Conservation (phyloP, 768 basidiomycete genomes). For the Hericium erinaceus region DNA sequence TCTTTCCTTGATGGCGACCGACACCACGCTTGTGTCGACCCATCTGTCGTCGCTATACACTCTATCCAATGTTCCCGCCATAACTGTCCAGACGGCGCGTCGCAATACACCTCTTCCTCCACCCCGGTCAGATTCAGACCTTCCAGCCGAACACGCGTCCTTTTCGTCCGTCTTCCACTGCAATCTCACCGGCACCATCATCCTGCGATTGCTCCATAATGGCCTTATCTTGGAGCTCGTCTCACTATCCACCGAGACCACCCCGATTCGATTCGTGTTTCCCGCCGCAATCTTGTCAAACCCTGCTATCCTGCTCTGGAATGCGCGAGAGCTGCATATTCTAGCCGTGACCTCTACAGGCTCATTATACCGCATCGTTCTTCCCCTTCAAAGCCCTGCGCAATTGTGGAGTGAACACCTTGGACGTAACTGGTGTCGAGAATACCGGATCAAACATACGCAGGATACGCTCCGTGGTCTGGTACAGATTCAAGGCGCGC, state of each 20-base stretch:
- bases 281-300: conserved; percentile 56
- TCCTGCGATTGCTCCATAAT: conserved; percentile 66
- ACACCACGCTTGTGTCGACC: conserved; percentile 24
- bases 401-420: conserved; percentile 15
- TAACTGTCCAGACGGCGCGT: conserved; percentile 51
- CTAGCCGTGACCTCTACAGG: conserved; percentile 57
- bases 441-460: conserved; percentile 52
- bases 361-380: conserved; percentile 62
- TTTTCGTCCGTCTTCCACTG: conserved; percentile 51
- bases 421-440: conserved; percentile 49
- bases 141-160: conserved; percentile 66
- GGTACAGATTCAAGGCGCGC: conserved; percentile 54
- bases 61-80: conserved; percentile 36
- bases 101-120: conserved; percentile 42
- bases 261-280: conserved; percentile 70
- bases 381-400: conserved; percentile 39
- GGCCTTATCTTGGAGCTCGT: conserved; percentile 68
- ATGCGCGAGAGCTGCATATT: conserved; percentile 51
- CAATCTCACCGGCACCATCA: conserved; percentile 50
- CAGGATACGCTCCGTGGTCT: conserved; percentile 29
- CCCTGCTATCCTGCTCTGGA: conserved; percentile 52
- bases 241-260: conserved; percentile 56
- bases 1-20: background rate
- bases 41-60: conserved; percentile 60
- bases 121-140: conserved; percentile 27